Percentiles rank a stretch among this genome's conserved stretches.
phyloP scores from a whole-genome alignment of 2,329 filamentous ascomycete genomes.

The Sphaerulina populicola region DNA sequence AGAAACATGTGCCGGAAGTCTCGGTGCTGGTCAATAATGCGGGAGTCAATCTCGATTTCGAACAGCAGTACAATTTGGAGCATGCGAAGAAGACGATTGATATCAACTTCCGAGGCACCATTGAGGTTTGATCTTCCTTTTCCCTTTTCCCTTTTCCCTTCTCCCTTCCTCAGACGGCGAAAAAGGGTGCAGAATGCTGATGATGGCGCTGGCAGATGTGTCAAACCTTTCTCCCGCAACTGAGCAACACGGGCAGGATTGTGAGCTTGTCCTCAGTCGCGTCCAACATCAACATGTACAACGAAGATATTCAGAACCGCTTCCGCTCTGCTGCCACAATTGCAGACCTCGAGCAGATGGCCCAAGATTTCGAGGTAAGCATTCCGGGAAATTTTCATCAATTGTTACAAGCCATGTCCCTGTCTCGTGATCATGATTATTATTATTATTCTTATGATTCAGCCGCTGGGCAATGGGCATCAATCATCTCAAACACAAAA shows the following conservation, averaged over 20 bases:
- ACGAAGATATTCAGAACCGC: constrained; percentile 19
- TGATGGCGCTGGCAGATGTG: constrained; percentile 24
- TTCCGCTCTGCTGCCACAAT: constrained; percentile 23
- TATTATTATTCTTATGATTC: too few species aligned
- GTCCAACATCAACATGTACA: constrained; percentile 29
- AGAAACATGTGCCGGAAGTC: constrained; percentile 19
- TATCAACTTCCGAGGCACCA: constrained; percentile 32
- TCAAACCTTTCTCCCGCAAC: constrained; percentile 28
- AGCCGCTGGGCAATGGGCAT: too few species aligned
- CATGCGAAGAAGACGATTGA: constrained; percentile 30
- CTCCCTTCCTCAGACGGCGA: background rate
- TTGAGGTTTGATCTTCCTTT: constrained; percentile 23
- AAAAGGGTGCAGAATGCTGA: background rate
- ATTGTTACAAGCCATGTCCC: too few species aligned
- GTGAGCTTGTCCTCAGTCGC: constrained; percentile 33
- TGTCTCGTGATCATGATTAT: too few species aligned
- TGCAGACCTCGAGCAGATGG: constrained; percentile 27
- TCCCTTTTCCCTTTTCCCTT: background rate
- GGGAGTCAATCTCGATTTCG: constrained; percentile 28
- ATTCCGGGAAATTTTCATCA: background rate
- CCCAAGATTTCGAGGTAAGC: constrained; percentile 28
- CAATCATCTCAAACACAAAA: too few species aligned
- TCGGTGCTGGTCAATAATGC: constrained; percentile 36
- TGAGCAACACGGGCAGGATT: constrained; percentile 28
- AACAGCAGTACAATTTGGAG: constrained; percentile 20